Evolutionary conservation across 2,329 filamentous ascomycete genomes (phyloP), one percentile per base, ranked within the genome.

Genomic region (Colletotrichum tropicale): DNA sequence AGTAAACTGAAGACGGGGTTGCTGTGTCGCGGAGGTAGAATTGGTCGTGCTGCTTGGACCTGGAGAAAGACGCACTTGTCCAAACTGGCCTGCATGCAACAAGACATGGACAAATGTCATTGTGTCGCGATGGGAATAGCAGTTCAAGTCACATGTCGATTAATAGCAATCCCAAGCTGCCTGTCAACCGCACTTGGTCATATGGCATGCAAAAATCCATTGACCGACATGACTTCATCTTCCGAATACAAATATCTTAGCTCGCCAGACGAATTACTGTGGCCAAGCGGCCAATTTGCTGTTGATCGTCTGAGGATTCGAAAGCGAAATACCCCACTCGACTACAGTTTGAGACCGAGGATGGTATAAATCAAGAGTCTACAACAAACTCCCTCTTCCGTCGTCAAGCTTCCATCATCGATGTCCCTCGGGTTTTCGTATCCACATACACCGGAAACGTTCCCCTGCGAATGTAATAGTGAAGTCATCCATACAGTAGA

Each of bases 401-500:
- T 48, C 38, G 2, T 0, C 18, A 48, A 48, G 38, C 38, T n/a
- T 48, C 38, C 38, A n/a, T 48, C 9, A 0, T 48, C 38, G 3
- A 48, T n/a, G 3, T n/a, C 9, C 18, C 38, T 48, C 18, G 38
- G 12, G 18, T 48, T 48, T 48, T n/a, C 18, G 38, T 0, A n/a
- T n/a, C 18, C 38, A n/a, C 38, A n/a, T 48, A 48, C 18, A 48
- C 38, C 38, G 18, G 38, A 7, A 48, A 9, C 36, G 8, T 6
- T 10, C 8, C 9, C 36, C 36, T 43, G 2, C 36, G 5, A 6
- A 6, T 43, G 2, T 6, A 1, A 18, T 6, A 3, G 16, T 8
- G 16, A 18, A 3, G 5, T 6, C 36, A n/a, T 18, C 0, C 4
- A n/a, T 12, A 10, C 5, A 10, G 0, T 6, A 4, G 2, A n/a